A percentile compares a stretch with the other conserved stretches of the same genome.
Conservation (phyloP, 2,329 filamentous ascomycete genomes). For the Penicillium sp. region DNA sequence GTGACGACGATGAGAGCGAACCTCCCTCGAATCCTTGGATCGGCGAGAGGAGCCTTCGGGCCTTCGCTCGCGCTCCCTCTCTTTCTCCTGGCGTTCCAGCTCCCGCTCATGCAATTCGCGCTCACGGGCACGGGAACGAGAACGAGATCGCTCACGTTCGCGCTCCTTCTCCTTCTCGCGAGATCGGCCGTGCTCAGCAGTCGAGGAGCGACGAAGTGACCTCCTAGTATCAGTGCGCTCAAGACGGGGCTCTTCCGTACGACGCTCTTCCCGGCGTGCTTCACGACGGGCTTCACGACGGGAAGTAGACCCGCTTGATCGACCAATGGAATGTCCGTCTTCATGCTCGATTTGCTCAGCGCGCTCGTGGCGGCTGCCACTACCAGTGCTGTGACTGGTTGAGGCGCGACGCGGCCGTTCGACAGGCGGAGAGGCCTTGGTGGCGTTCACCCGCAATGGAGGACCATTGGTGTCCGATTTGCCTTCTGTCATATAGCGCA, state of each 20-base stretch:
- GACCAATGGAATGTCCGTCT: constrained; percentile 24
- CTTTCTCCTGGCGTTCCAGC: constrained; percentile 15
- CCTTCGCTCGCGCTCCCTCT: constrained; percentile 10
- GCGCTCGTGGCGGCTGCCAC: constrained; percentile 24
- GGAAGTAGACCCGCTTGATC: constrained; percentile 28
- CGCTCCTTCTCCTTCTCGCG: constrained; percentile 24
- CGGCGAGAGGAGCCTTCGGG: constrained; percentile 25
- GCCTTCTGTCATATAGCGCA: constrained; percentile 43
- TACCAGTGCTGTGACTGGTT: constrained; percentile 31
- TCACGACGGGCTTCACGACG: constrained; percentile 26
- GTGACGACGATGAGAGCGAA: constrained; percentile 26
- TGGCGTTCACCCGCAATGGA: constrained; percentile 41
- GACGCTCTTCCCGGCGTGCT: constrained; percentile 35
- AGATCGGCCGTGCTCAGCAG: constrained; percentile 19
- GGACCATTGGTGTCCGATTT: constrained; percentile 43
- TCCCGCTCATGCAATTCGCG: not conserved
- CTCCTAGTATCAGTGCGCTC: constrained; percentile 19
- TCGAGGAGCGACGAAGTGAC: constrained; percentile 24
- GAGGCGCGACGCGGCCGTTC: constrained; percentile 36
- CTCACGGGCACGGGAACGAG: not conserved
- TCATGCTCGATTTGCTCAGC: constrained; percentile 22
- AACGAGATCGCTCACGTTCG: constrained; percentile 4
- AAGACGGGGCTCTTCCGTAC: constrained; percentile 24
- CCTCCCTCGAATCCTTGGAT: constrained; percentile 21
- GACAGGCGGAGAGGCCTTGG: constrained; percentile 33